Conservation (phyloP, 2,329 filamentous ascomycete species). For the Penicillium concentricum region DNA sequence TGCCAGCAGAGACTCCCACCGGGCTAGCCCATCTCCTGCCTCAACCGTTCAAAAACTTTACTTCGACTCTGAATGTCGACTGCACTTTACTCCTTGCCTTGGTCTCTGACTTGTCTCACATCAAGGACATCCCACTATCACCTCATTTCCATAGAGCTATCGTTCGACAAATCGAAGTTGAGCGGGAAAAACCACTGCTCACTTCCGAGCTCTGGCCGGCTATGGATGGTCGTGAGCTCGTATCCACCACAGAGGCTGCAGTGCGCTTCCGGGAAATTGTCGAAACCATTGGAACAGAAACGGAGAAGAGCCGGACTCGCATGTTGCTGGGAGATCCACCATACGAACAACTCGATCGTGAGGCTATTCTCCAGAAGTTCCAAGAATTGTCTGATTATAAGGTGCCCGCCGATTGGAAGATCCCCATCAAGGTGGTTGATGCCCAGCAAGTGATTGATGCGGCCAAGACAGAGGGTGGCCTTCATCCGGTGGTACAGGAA, state of each 20-base stretch:
- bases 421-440: conserved; percentile 61
- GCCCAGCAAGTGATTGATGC: conserved; percentile 44
- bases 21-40: conserved; percentile 40
- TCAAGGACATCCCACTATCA: conserved; percentile 42
- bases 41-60: conserved; percentile 42
- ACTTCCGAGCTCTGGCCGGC: conserved; percentile 63
- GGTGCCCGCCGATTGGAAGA: conserved; percentile 53
- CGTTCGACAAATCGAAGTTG: conserved; percentile 63
- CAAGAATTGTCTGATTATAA: conserved; percentile 54
- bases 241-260: conserved; percentile 67
- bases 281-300: conserved; percentile 60
- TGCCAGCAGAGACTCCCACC: conserved; percentile 14
- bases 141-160: conserved; percentile 61
- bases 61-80: conserved; percentile 48
- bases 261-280: conserved; percentile 67
- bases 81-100: conserved; percentile 69
- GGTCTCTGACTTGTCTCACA: conserved; percentile 71
- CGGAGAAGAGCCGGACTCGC: conserved; percentile 59
- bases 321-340: conserved; percentile 56
- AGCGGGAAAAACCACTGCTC: conserved; percentile 60
- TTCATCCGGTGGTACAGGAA: conserved; percentile 47
- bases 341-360: conserved; percentile 32
- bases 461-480: conserved; percentile 33
- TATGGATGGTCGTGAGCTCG: conserved; percentile 55
- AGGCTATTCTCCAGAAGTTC: conserved; percentile 37